Evolutionary conservation across 2,329 filamentous ascomycete species (phyloP), one percentile per base, ranked within the genome.

Genomic region (Colletotrichum sp.): DNA sequence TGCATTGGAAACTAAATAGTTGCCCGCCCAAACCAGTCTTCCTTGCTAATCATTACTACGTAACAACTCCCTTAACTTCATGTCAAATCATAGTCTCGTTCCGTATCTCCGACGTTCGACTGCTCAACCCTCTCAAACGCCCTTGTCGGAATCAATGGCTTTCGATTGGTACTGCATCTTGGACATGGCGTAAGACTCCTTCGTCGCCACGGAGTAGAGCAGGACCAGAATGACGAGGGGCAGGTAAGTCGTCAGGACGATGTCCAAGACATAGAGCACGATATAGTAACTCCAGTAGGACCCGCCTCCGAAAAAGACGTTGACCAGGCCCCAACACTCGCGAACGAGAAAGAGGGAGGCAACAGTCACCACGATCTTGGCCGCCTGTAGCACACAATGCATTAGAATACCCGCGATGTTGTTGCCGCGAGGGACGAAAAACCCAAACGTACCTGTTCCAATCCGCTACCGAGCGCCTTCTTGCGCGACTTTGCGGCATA

Each of bases 151-250:
- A 21, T 21, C 43, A 21, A n/a, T 13, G 43, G 10, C 3, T 52
- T 61, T 61, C 67, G 26, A 71, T 57, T 30, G 72, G 18, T 57
- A 63, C 28, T 69, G 55, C 9, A 28, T 10, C 57, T 24, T 73
- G 3, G 71, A 69, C 16, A 73, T 57, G 8, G 28, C 26, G 39
- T 55, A 73, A 6, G 30, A 26, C 21, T 36, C 15, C 18, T 63
- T 57, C 9, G 55, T 30, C 3, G 65, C 65, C 36, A 73, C 28
- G 3, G 36, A 5, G 30, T 52, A 73, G 6, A 73, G 39, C 21
- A 69, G 9, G 1, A 13, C 10, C 36, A 73, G 28, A 21, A 63
- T 30, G 12, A 18, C 55, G 39, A 73, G 52, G 2, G 28, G 21
- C 4, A 36, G 9, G 8, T 21, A 63, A 13, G 28, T 21, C 24